phyloP scores from a whole-genome alignment of 202 grass and related monocot species.

The Tripidium arundinaceum region DNA sequence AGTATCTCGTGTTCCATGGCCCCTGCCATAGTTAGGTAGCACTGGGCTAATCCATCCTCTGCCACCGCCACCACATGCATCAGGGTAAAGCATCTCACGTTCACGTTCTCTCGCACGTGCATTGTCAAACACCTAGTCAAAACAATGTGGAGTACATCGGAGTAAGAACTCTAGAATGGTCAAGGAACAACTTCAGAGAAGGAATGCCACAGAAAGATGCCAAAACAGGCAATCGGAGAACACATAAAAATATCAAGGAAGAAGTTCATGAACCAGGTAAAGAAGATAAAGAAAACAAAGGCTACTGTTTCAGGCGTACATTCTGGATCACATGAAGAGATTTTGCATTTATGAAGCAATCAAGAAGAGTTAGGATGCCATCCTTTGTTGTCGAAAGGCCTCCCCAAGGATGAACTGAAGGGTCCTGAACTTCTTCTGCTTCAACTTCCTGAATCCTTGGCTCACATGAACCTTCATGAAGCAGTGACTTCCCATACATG shows the following conservation, averaged over 20 bases:
- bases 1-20: constrained; percentile 71
- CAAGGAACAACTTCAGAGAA: not conserved
- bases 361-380: constrained; percentile 66
- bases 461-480: constrained; percentile 36
- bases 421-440: constrained; percentile 59
- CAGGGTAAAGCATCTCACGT: constrained; percentile 82
- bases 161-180: constrained; percentile 3
- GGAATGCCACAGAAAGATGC: not conserved
- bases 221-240: not conserved
- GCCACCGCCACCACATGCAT: constrained; percentile 75
- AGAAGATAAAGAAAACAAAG: not conserved
- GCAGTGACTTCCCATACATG: constrained; percentile 63
- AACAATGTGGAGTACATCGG: not conserved
- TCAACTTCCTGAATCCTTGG: constrained; percentile 34
- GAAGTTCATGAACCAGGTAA: not conserved
- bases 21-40: constrained; percentile 62
- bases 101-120: constrained; percentile 75
- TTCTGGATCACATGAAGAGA: constrained; percentile 72
- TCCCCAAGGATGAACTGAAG: constrained; percentile 73
- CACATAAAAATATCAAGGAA: not conserved
- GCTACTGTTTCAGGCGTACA: constrained; percentile 42
- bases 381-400: constrained; percentile 79
- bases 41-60: constrained; percentile 90
- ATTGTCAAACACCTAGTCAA: constrained; percentile 75
- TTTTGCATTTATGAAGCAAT: constrained; percentile 74